Evolutionary conservation across 1,139 yeast genomes (phyloP).

Genomic region (Hanseniaspora sp.): DNA sequence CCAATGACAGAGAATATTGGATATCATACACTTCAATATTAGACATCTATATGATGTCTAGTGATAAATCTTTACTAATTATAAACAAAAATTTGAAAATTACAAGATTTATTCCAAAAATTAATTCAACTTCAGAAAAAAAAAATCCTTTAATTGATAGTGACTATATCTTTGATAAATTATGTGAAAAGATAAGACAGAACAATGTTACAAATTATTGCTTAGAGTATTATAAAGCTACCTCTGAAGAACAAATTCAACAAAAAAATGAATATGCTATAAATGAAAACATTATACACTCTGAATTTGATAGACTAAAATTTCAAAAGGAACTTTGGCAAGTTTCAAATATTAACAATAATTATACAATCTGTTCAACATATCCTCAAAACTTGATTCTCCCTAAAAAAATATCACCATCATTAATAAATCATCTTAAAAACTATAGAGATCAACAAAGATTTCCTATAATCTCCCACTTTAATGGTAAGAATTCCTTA

Average conservation of each 20-base stretch:
- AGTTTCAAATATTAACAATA: constrained; percentile 48
- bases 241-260: neutral
- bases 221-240: neutral
- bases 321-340: constrained; percentile 49
- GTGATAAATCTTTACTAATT: neutral
- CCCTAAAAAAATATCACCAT: constrained; percentile 69
- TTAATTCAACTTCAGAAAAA: too few species aligned
- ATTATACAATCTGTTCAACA: constrained; percentile 60
- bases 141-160: neutral
- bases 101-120: neutral
- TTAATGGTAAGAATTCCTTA: constrained; percentile 65
- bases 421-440: constrained; percentile 69
- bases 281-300: neutral
- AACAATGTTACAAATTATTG: neutral
- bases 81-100: neutral
- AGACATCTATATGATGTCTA: neutral
- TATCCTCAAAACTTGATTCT: constrained; percentile 62
- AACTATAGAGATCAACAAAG: constrained; percentile 77
- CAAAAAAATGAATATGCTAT: neutral
- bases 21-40: constrained; percentile 5
- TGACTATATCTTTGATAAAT: neutral
- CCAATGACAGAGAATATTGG: constrained; percentile 5
- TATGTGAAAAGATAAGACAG: neutral
- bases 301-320: constrained; percentile 49
- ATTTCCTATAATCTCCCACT: constrained; percentile 72